phyloP scores from a whole-genome alignment of 139 green algal species.

The Tetraselmis striata region DNA sequence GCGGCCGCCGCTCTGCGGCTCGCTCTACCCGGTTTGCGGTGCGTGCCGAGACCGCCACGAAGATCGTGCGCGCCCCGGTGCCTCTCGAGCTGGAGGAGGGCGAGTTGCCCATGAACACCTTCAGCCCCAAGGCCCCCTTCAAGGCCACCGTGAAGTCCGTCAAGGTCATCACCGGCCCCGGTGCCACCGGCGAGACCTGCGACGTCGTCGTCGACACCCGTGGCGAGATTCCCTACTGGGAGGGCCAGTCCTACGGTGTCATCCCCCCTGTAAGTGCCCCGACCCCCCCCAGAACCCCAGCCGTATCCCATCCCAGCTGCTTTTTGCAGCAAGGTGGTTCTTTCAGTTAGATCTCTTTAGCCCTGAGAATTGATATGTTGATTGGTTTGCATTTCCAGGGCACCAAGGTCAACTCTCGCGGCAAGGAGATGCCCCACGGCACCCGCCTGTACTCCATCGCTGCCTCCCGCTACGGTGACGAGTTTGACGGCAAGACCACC shows the following conservation, averaged over 20 bases:
- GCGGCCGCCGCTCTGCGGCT: neutral
- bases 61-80: conserved; percentile 30
- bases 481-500: conserved; percentile 91
- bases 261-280: conserved; percentile 92
- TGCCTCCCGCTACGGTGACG: conserved; percentile 91
- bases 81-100: conserved; percentile 64
- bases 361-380: too few relatives aligned
- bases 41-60: conserved; percentile 8
- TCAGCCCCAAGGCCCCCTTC: conserved; percentile 84
- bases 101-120: conserved; percentile 90
- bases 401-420: conserved; percentile 90
- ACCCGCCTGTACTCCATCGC: conserved; percentile 98
- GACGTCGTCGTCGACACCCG: conserved; percentile 96
- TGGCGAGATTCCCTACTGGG: conserved; percentile 93
- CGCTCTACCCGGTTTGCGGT: neutral
- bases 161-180: conserved; percentile 88
- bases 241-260: conserved; percentile 97
- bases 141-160: conserved; percentile 79
- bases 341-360: too few relatives aligned
- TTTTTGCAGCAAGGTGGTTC: too few relatives aligned
- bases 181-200: conserved; percentile 84
- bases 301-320: too few relatives aligned
- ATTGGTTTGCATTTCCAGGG: too few relatives aligned
- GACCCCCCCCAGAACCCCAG: too few relatives aligned
- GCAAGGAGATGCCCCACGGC: conserved; percentile 92